Evolutionary conservation across 305 asterid species (phyloP).

Genomic region (Rubia occidens): DNA sequence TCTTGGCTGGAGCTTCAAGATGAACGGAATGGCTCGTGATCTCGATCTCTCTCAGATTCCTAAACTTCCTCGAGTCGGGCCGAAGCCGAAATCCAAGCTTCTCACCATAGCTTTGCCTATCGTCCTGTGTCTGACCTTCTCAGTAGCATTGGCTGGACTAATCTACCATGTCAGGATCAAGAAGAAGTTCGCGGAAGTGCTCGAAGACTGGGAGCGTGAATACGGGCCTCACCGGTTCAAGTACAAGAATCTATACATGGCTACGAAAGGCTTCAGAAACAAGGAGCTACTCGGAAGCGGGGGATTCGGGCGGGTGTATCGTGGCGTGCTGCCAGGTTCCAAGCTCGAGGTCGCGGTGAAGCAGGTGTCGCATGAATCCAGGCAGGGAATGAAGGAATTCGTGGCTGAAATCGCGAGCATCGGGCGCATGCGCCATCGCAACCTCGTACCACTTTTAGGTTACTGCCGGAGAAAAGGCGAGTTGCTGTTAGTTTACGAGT

Average conservation of each 20-base stretch:
- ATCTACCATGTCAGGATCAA: not conserved
- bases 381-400: slow-evolving; percentile 10
- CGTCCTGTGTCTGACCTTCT: not conserved
- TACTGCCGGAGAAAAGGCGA: slow-evolving; percentile 52
- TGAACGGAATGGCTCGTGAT: slow-evolving; percentile 19
- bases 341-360: slow-evolving; percentile 4
- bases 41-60: slow-evolving; percentile 17
- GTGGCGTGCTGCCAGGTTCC: not conserved
- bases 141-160: not conserved
- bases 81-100: slow-evolving; percentile 13
- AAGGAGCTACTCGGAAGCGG: not conserved
- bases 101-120: slow-evolving; percentile 19
- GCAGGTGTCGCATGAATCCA: slow-evolving; percentile 1
- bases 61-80: slow-evolving; percentile 15
- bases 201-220: slow-evolving; percentile 7
- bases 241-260: slow-evolving; percentile 3
- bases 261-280: slow-evolving; percentile 3
- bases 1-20: slow-evolving; percentile 27
- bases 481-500: slow-evolving; percentile 53
- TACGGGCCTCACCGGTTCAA: slow-evolving; percentile 8
- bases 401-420: slow-evolving; percentile 5
- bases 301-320: slow-evolving; percentile 2
- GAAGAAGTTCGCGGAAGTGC: slow-evolving; percentile 8
- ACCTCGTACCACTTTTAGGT: slow-evolving; percentile 51
- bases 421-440: slow-evolving; percentile 35